Evolutionary conservation across 352 stramenopile species (phyloP).

Genomic region (Thraustochytrium striatum): DNA sequence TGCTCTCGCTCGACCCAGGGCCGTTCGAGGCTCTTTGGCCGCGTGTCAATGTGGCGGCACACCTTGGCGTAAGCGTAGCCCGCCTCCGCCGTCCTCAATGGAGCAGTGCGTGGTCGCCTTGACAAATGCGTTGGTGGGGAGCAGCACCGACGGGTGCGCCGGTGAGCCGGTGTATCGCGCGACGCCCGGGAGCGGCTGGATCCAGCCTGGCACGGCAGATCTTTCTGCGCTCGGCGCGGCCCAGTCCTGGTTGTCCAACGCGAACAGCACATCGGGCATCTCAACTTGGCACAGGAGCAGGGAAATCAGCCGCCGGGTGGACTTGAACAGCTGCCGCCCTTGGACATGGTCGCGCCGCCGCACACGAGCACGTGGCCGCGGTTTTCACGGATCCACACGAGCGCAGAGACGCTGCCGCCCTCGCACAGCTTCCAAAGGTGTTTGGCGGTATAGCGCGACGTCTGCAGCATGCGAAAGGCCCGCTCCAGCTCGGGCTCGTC

Average conservation of each 20-base stretch:
- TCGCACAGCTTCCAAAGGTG: not conserved
- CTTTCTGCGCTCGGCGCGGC: not conserved
- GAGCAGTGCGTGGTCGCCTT: conserved; percentile 29
- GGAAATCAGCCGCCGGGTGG: not conserved
- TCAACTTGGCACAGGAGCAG: not conserved
- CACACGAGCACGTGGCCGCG: not conserved
- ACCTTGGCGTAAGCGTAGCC: not conserved
- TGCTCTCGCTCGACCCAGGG: not conserved
- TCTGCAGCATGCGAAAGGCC: not conserved
- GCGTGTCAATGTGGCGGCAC: not conserved
- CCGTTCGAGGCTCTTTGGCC: not conserved
- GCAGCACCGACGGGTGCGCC: not conserved
- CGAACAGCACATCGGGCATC: conserved; percentile 10
- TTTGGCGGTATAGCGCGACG: not conserved
- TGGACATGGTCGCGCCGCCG: not conserved
- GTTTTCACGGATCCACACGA: conserved; percentile 3
- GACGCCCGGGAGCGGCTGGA: conserved; percentile 23
- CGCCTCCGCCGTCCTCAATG: not conserved
- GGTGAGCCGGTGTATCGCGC: not conserved
- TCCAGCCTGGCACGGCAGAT: not conserved
- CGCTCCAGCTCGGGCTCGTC: conserved; percentile 20
- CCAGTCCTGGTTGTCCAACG: conserved; percentile 2
- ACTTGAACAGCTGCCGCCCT: not conserved
- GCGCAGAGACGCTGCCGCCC: not conserved
- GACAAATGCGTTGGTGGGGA: conserved; percentile 17